A percentile compares a stretch with the other conserved stretches of the same genome.
Conservation (phyloP, 1,284 basidiomycete species). For the Neotropicomus parvogracilis region DNA sequence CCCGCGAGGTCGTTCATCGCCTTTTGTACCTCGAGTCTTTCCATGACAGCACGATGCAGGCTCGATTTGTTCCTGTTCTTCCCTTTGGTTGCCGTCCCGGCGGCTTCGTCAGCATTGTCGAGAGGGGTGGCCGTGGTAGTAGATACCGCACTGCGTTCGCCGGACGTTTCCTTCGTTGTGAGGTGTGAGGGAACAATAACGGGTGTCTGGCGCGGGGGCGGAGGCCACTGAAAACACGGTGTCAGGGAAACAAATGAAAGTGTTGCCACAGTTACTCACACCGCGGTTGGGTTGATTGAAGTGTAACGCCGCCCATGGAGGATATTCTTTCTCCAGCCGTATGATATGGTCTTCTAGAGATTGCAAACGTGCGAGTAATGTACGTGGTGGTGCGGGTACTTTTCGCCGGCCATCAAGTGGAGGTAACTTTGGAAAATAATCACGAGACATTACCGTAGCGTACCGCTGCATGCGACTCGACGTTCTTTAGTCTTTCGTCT, state of each 20-base stretch:
- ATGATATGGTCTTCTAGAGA: conserved; percentile 73
- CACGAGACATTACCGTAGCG: conserved; percentile 55
- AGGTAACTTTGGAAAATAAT: background rate
- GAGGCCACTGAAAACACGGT: conserved; percentile 58
- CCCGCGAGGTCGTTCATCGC: conserved; percentile 60
- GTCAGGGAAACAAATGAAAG: conserved; percentile 2
- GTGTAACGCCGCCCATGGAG: conserved; percentile 78
- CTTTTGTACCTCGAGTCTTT: conserved; percentile 67
- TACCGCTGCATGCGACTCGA: conserved; percentile 67
- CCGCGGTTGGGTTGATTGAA: conserved; percentile 77
- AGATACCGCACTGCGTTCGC: conserved; percentile 12
- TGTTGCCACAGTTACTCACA: conserved; percentile 43
- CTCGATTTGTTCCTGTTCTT: conserved; percentile 54
- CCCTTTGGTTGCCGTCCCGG: conserved; percentile 16
- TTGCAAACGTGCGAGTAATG: conserved; percentile 58
- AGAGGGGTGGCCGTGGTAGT: conserved; percentile 5
- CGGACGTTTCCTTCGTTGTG: conserved; percentile 24
- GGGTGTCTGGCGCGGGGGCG: conserved; percentile 68
- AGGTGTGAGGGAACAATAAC: conserved; percentile 69
- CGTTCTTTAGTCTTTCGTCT: conserved; percentile 56
- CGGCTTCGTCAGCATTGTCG: conserved; percentile 10
- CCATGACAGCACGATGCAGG: conserved; percentile 69
- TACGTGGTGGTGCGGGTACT: conserved; percentile 70
- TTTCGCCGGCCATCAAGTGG: conserved; percentile 1
- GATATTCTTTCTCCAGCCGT: conserved; percentile 70